phyloP scores from a whole-genome alignment of 2,329 filamentous ascomycete species.

The Hymenoscyphus salicellus region DNA sequence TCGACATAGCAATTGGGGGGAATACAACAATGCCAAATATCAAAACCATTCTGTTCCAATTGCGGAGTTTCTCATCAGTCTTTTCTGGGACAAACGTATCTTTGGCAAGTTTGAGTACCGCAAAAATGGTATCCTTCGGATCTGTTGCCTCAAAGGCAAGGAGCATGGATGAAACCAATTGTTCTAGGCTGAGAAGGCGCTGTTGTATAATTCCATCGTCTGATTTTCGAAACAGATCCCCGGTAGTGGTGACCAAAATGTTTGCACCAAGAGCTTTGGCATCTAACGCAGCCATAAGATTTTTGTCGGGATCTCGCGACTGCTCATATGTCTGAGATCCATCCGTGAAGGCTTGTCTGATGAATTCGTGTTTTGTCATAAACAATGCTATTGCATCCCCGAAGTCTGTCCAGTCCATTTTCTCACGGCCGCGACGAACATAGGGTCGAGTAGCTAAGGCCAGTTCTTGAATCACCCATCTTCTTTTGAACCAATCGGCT shows the following conservation, averaged over 20 bases:
- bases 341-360: neutral
- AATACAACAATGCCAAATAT: no score
- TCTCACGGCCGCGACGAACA: constrained; percentile 33
- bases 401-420: neutral
- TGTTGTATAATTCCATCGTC: constrained; percentile 18
- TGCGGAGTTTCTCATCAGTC: neutral
- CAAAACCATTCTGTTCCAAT: no score
- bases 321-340: neutral
- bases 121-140: constrained; percentile 24
- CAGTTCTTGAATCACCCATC: constrained; percentile 43
- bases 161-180: constrained; percentile 21
- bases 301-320: neutral
- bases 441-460: constrained; percentile 36
- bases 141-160: constrained; percentile 23
- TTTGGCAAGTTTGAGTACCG: constrained; percentile 21
- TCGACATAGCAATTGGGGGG: no score
- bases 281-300: neutral
- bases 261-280: constrained; percentile 21
- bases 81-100: constrained; percentile 13
- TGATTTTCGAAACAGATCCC: constrained; percentile 21
- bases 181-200: constrained; percentile 20
- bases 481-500: constrained; percentile 37
- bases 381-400: neutral
- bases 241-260: constrained; percentile 18
- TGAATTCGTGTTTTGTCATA: neutral